Percentiles rank a stretch among this genome's conserved stretches.
Evolutionary conservation across 2,329 filamentous ascomycete species (phyloP).

Genomic region (Fusarium tjaetaba): DNA sequence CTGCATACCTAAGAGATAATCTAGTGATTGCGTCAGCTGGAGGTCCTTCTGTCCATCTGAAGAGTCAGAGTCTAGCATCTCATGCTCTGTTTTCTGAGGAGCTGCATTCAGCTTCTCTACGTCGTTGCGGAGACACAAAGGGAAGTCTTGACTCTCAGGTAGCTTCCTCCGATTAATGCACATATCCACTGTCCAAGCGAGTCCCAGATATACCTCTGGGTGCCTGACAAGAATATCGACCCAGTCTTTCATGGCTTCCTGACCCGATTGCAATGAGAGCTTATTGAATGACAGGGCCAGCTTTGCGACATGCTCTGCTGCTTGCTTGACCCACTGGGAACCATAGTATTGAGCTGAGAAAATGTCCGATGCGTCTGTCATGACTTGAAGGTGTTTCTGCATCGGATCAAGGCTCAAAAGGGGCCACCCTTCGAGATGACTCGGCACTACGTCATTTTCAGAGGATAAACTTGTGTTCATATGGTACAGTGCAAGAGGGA

Average conservation of each 20-base stretch:
- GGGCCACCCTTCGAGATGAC: accelerated
- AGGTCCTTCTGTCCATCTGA: neutral
- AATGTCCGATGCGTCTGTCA: neutral
- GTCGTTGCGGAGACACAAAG: neutral
- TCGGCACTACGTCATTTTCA: accelerated
- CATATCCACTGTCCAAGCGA: neutral
- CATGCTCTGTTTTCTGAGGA: neutral
- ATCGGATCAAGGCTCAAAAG: accelerated
- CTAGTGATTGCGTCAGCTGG: neutral
- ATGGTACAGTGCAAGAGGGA: neutral
- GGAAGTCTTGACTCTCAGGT: neutral
- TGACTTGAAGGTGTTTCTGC: neutral
- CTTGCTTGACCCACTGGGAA: neutral
- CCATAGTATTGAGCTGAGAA: neutral
- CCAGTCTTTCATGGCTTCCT: neutral
- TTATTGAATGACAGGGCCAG: neutral
- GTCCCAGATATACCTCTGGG: neutral
- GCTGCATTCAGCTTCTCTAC: neutral
- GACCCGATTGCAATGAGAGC: neutral
- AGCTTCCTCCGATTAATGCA: neutral
- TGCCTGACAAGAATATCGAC: neutral
- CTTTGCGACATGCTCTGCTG: neutral
- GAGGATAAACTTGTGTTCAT: neutral
- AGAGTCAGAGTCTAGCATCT: neutral
- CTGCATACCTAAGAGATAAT: neutral